phyloP scores from a whole-genome alignment of 176 grass and related monocot species.

The Olyra latifolia region DNA sequence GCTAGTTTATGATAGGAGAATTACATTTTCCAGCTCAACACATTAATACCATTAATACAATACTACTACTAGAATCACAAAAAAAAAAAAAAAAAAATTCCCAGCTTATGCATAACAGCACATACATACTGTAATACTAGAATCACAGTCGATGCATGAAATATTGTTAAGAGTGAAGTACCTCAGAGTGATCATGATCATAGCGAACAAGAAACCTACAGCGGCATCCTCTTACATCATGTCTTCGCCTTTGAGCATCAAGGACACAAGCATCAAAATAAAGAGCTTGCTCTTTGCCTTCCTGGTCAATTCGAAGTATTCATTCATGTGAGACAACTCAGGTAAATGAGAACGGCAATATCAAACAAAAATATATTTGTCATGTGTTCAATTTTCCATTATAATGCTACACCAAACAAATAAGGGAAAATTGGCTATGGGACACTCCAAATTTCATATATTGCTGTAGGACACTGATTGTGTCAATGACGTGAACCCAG shows the following conservation, averaged over 20 bases:
- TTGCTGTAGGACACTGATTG: too few relatives aligned
- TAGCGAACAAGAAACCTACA: constrained; percentile 91
- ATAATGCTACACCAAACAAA: not conserved
- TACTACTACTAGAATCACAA: not conserved
- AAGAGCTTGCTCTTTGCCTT: constrained; percentile 91
- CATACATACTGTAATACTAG: not conserved
- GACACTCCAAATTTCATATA: too few relatives aligned
- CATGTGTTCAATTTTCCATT: not conserved
- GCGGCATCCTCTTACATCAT: constrained; percentile 79
- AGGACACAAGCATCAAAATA: constrained; percentile 83
- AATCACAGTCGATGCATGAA: not conserved
- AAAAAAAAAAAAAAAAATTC: not conserved
- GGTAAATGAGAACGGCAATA: not conserved
- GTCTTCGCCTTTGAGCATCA: constrained; percentile 85
- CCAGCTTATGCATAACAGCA: not conserved
- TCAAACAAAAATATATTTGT: not conserved
- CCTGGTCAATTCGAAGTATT: constrained; percentile 40
- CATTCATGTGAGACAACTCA: constrained; percentile 9
- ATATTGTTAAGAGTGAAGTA: constrained; percentile 16
- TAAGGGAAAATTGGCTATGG: too few relatives aligned
- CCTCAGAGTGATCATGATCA: constrained; percentile 82
- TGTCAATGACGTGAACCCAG: too few relatives aligned
- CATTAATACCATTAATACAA: not conserved
- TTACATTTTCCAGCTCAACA: not conserved
- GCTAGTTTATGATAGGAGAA: not conserved